phyloP scores from a whole-genome alignment of 2,329 filamentous ascomycete genomes.

The Aplosporella prunicola region DNA sequence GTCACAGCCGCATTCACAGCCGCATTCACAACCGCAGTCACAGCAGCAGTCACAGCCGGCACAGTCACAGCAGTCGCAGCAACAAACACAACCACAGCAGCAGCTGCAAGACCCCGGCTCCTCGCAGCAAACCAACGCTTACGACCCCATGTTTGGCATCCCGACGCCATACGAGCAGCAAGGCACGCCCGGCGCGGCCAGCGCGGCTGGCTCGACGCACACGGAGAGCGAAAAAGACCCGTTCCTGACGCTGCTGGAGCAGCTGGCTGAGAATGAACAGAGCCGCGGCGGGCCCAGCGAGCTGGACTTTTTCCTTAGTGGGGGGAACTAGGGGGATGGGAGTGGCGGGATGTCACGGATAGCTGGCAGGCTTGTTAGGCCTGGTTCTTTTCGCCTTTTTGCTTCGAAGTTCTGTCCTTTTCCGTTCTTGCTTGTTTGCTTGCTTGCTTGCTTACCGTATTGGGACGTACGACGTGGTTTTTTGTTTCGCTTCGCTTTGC shows the following conservation, averaged over 20 bases:
- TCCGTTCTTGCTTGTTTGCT: too few species aligned
- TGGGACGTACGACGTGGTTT: too few species aligned
- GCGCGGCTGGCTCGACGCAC: slow-evolving; percentile 30
- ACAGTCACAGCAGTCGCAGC: background rate
- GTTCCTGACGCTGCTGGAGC: slow-evolving; percentile 68
- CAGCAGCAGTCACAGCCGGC: background rate
- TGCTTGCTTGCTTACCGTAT: too few species aligned
- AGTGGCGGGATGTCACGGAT: background rate
- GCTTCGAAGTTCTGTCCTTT: too few species aligned
- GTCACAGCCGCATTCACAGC: background rate
- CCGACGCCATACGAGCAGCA: slow-evolving; percentile 33
- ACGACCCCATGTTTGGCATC: slow-evolving; percentile 34
- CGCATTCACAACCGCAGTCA: slow-evolving; percentile 9
- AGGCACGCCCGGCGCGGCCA: slow-evolving; percentile 36
- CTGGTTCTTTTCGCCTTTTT: too few species aligned
- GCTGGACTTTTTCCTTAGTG: slow-evolving; percentile 63
- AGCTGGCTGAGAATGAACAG: slow-evolving; percentile 73
- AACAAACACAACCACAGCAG: slow-evolving; percentile 1
- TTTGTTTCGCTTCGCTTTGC: too few species aligned
- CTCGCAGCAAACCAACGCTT: slow-evolving; percentile 10
- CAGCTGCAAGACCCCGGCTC: background rate
- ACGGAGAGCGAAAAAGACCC: slow-evolving; percentile 45
- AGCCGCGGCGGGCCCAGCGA: slow-evolving; percentile 59
- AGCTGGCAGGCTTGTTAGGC: too few species aligned
- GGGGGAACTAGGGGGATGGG: background rate